phyloP scores from a whole-genome alignment of 73 alveolate genomes.

The Blepharisma stoltei region DNA sequence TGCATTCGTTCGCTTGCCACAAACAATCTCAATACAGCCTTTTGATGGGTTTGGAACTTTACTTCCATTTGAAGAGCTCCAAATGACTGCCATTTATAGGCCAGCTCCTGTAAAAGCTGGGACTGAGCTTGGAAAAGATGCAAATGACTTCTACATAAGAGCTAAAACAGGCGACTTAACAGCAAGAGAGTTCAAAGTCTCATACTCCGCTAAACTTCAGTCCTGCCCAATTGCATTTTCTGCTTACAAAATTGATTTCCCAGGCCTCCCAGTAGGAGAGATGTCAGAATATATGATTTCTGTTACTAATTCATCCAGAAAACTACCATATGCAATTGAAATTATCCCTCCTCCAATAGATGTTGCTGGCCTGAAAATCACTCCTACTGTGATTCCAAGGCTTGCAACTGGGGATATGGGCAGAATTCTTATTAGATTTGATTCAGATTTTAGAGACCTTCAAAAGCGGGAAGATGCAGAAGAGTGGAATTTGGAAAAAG shows the following conservation, averaged over 20 bases:
- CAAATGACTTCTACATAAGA: slow-evolving; percentile 58
- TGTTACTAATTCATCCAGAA: slow-evolving; percentile 60
- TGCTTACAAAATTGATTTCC: slow-evolving; percentile 66
- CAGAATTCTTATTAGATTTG: slow-evolving; percentile 42
- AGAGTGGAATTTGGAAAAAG: slow-evolving; percentile 28
- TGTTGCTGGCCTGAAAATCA: slow-evolving; percentile 67
- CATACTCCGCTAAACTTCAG: slow-evolving; percentile 66
- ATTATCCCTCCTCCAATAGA: slow-evolving; percentile 65
- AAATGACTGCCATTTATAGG: slow-evolving; percentile 68
- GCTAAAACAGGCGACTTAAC: slow-evolving; percentile 73
- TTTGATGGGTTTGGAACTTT: slow-evolving; percentile 83
- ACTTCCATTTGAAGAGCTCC: slow-evolving; percentile 80
- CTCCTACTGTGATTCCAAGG: slow-evolving; percentile 72
- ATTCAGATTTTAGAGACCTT: slow-evolving; percentile 39
- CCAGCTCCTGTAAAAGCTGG: slow-evolving; percentile 61
- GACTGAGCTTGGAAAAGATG: slow-evolving; percentile 60
- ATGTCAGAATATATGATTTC: slow-evolving; percentile 53
- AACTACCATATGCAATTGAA: slow-evolving; percentile 58
- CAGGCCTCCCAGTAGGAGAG: slow-evolving; percentile 72
- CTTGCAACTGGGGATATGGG: slow-evolving; percentile 39
- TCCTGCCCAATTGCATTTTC: slow-evolving; percentile 69
- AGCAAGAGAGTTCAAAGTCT: slow-evolving; percentile 74
- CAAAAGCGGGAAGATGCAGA: slow-evolving; percentile 54
- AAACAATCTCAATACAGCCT: slow-evolving; percentile 80
- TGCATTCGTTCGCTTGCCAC: slow-evolving; percentile 87